A percentile compares a stretch with the other conserved stretches of the same genome.
phyloP scores from a whole-genome alignment of 78 protist genomes.

The Protostelium mycophagum region DNA sequence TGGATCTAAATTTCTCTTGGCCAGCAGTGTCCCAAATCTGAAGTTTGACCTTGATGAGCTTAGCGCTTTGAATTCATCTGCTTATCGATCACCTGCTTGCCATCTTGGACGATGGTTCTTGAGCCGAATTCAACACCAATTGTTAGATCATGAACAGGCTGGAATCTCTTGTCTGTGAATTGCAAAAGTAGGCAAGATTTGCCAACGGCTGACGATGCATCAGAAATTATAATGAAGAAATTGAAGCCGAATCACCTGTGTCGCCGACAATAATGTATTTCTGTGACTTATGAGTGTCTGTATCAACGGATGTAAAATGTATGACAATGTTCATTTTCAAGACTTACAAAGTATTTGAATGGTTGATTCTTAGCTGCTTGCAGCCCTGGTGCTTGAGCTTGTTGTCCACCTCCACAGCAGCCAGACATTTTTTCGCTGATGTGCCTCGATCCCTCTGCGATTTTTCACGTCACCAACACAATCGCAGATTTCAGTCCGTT shows the following conservation, averaged over 20 bases:
- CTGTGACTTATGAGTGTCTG: not conserved
- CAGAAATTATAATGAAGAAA: not conserved
- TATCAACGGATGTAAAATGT: not conserved
- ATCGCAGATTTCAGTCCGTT: too few species aligned
- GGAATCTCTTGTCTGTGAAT: slow-evolving; percentile 95
- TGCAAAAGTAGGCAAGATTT: slow-evolving; percentile 96
- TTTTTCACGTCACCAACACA: too few species aligned
- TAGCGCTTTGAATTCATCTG: not conserved
- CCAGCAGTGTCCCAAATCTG: slow-evolving; percentile 25
- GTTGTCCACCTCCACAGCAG: not conserved
- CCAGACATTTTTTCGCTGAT: too few species aligned
- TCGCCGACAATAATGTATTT: slow-evolving; percentile 98
- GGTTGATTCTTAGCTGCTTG: not conserved
- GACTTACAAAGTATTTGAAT: not conserved
- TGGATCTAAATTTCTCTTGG: slow-evolving; percentile 52
- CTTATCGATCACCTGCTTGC: not conserved
- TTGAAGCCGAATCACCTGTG: slow-evolving; percentile 69
- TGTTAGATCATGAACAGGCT: slow-evolving; percentile 95
- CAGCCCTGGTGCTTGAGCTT: not conserved
- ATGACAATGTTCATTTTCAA: too few species aligned
- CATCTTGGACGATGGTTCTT: not conserved
- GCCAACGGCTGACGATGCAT: slow-evolving; percentile 75
- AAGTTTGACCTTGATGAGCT: not conserved
- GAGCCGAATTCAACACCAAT: slow-evolving; percentile 94
- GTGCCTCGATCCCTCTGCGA: too few species aligned